Percentiles rank a stretch among this genome's conserved stretches.
Conservation (phyloP, 139 green algal species). For the Gonium pectorale region DNA sequence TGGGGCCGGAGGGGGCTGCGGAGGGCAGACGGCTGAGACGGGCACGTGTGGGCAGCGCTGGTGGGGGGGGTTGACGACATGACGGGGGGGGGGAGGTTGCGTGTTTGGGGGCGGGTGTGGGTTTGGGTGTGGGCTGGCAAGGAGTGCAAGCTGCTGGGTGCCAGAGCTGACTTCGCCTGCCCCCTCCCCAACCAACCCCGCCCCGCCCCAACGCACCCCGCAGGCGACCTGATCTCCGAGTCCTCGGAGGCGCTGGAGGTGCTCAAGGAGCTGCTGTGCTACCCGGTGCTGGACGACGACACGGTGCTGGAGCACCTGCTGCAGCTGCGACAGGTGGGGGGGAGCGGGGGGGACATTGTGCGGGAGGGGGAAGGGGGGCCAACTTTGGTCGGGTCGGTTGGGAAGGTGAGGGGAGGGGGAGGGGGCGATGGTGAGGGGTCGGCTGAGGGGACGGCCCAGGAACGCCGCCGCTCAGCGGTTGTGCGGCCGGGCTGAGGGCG, state of each 20-base stretch:
- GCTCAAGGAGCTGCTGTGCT: conserved; percentile 44
- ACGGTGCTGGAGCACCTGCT: conserved; percentile 41
- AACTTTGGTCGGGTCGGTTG: not conserved
- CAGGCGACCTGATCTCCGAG: conserved; percentile 42
- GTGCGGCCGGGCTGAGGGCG: no score
- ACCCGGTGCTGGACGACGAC: conserved; percentile 44
- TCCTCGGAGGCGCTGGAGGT: conserved; percentile 45
- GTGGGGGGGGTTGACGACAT: not conserved
- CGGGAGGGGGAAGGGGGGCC: not conserved
- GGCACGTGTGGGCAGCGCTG: not conserved
- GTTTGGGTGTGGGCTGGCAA: not conserved
- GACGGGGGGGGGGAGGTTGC: not conserved
- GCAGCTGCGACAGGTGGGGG: conserved; percentile 29
- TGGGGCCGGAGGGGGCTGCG: not conserved
- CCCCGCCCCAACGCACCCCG: not conserved
- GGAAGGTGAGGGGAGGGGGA: not conserved
- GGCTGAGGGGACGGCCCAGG: not conserved
- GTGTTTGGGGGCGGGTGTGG: not conserved
- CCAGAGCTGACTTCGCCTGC: not conserved
- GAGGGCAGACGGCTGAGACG: not conserved
- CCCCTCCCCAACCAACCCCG: not conserved
- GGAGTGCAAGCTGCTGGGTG: not conserved
- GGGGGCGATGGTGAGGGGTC: not conserved
- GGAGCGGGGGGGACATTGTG: not conserved
- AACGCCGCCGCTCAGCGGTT: not conserved